A percentile compares a stretch with the other conserved stretches of the same genome.
phyloP scores from a whole-genome alignment of 768 basidiomycete species.

The Roridomyces roridus region DNA sequence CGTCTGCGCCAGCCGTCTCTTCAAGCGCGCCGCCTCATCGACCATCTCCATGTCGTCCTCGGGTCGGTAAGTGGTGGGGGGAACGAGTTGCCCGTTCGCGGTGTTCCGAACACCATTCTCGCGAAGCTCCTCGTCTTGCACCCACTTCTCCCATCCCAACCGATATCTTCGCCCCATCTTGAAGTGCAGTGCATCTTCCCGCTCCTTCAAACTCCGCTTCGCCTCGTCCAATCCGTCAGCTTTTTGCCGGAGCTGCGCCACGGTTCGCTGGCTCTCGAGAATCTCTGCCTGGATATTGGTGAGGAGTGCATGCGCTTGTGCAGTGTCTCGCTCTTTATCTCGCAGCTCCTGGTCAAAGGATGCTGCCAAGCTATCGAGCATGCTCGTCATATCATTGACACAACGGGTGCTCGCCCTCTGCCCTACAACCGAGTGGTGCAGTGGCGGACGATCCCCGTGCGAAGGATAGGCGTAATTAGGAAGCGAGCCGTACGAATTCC shows the following conservation, averaged over 20 bases:
- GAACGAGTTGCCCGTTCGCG: slow-evolving; percentile 60
- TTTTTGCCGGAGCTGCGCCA: slow-evolving; percentile 70
- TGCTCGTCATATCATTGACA: slow-evolving; percentile 81
- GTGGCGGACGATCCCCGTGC: slow-evolving; percentile 69
- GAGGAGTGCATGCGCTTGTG: slow-evolving; percentile 87
- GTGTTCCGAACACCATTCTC: slow-evolving; percentile 73
- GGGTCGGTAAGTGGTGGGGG: slow-evolving; percentile 50
- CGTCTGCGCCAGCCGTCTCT: slow-evolving; percentile 54
- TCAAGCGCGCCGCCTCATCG: slow-evolving; percentile 57
- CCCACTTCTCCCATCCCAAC: slow-evolving; percentile 93
- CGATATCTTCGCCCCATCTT: slow-evolving; percentile 87
- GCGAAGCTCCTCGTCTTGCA: slow-evolving; percentile 81
- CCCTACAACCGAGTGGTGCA: slow-evolving; percentile 86
- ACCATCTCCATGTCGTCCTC: slow-evolving; percentile 54
- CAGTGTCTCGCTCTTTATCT: slow-evolving; percentile 90
- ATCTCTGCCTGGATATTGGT: slow-evolving; percentile 91
- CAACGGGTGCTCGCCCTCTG: slow-evolving; percentile 87
- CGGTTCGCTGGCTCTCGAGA: slow-evolving; percentile 80
- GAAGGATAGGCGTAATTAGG: slow-evolving; percentile 50
- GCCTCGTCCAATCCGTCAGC: slow-evolving; percentile 70
- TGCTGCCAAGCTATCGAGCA: slow-evolving; percentile 87
- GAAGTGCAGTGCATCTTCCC: slow-evolving; percentile 68
- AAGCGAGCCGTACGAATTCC: slow-evolving; percentile 65
- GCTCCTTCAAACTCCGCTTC: slow-evolving; percentile 59
- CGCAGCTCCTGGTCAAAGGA: slow-evolving; percentile 92